These are phyloP conservation scores for Larix kaempferi DNA, from an alignment of 75 land plant species.

Conservation along the genomic window DNA sequence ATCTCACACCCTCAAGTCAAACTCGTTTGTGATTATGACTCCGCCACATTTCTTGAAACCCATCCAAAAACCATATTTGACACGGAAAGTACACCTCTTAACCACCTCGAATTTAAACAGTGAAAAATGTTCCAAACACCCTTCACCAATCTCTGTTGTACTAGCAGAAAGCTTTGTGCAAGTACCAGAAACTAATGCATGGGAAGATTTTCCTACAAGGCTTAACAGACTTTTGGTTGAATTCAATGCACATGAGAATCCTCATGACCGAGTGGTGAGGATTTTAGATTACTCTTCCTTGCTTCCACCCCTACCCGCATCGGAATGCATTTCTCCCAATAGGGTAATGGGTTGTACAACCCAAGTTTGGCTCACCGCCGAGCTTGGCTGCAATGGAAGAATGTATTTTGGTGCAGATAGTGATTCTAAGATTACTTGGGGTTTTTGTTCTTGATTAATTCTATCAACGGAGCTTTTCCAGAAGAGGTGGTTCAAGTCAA, in stretches of 20 bases:
- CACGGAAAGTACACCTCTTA: too few species aligned
- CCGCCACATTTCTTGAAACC: too few species aligned
- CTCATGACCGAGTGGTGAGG: constrained; percentile 45
- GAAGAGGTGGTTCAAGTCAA: constrained; percentile 64
- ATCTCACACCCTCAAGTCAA: too few species aligned
- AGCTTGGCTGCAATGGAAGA: constrained; percentile 35
- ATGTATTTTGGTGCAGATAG: constrained; percentile 78
- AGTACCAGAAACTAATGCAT: too few species aligned
- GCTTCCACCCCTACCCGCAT: constrained; percentile 50
- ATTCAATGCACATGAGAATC: constrained; percentile 39
- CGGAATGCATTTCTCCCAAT: constrained; percentile 42
- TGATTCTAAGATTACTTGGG: constrained; percentile 85
- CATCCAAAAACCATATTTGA: too few species aligned
- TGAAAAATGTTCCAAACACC: too few species aligned
- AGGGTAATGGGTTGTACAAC: constrained; percentile 97
- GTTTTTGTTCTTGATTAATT: constrained; percentile 63
- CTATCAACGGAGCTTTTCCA: constrained; percentile 62
- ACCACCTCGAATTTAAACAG: too few species aligned
- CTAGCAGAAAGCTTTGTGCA: too few species aligned
- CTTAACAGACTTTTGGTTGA: constrained; percentile 27
- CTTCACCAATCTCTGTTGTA: too few species aligned
- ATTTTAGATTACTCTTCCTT: constrained; percentile 48
- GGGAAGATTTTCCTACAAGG: constrained; percentile 7
- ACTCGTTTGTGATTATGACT: too few species aligned
- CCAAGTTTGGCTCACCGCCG: constrained; percentile 74